These are phyloP conservation scores for Xylariomycetidae sp. DNA, from an alignment of 2,329 filamentous ascomycete genomes.

Conservation along the genomic window DNA sequence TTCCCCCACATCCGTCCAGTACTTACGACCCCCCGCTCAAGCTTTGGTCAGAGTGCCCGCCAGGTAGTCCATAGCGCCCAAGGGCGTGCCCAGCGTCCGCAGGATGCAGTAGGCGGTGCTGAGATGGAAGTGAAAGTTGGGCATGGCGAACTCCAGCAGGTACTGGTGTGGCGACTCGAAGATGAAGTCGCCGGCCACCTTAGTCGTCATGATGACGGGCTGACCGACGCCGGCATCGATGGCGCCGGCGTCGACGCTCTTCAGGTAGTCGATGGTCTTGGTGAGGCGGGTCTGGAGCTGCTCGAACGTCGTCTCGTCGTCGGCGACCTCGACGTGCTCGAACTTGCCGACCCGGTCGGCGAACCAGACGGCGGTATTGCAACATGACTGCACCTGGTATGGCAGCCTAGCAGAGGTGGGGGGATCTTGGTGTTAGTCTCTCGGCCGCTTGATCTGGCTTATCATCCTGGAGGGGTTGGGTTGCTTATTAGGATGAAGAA, in stretches of 20 bases:
- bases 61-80: conserved; percentile 49
- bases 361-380: conserved; percentile 12
- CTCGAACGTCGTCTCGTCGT: conserved; percentile 40
- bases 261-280: conserved; percentile 41
- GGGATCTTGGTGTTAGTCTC: too few relatives aligned
- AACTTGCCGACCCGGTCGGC: conserved; percentile 8
- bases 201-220: conserved; percentile 32
- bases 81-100: conserved; percentile 45
- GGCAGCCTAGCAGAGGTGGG: conserved; percentile 3
- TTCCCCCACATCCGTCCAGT: too few relatives aligned
- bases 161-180: conserved; percentile 26
- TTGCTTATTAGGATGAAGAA: background rate
- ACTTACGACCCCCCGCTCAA: too few relatives aligned
- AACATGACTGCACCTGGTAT: conserved; percentile 10
- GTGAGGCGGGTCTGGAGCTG: conserved; percentile 43
- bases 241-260: conserved; percentile 34
- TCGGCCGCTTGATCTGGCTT: background rate
- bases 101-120: conserved; percentile 47
- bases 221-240: conserved; percentile 38
- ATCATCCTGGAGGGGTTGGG: background rate
- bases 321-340: conserved; percentile 8
- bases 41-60: too few relatives aligned
- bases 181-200: conserved; percentile 9
- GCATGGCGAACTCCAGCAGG: conserved; percentile 36
- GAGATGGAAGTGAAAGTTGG: conserved; percentile 55